Percentiles rank a stretch among this genome's conserved stretches.
Evolutionary conservation across 169 alveolate species (phyloP).

Genomic region (Eimeria falciformis): DNA sequence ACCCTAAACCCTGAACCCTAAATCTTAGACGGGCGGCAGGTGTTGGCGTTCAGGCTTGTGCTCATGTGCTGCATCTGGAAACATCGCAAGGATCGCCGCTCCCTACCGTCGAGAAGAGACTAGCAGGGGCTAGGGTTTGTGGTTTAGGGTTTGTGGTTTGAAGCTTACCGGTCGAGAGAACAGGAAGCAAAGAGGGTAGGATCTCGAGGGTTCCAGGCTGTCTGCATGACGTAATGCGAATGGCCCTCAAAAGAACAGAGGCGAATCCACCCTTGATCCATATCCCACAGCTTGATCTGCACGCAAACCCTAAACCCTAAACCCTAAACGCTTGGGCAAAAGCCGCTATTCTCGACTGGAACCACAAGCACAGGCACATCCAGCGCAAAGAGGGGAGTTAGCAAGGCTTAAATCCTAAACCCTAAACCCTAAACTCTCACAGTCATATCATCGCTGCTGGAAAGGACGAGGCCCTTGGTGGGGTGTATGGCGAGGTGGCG

Average conservation of each 20-base stretch:
- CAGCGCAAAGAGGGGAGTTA: no score
- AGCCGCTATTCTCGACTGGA: no score
- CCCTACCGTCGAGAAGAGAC: neutral
- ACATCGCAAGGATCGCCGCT: no score
- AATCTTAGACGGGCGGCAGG: constrained; percentile 5
- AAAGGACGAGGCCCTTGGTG: constrained; percentile 94
- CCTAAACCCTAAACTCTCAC: constrained; percentile 40
- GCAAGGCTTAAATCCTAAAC: constrained; percentile 7
- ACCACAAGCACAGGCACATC: no score
- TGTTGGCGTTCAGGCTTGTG: no score
- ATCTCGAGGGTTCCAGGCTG: constrained; percentile 98
- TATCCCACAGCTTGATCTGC: constrained; percentile 96
- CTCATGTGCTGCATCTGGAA: no score
- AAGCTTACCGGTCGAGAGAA: constrained; percentile 27
- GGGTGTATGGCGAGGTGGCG: constrained; percentile 97
- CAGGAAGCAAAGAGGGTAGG: constrained; percentile 94
- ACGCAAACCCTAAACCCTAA: constrained; percentile 13
- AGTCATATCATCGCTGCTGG: constrained; percentile 98
- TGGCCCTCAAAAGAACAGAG: constrained; percentile 96
- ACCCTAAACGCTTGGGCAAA: neutral
- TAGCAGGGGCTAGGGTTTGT: neutral
- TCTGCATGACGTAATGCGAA: constrained; percentile 98
- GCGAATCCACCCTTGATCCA: constrained; percentile 95
- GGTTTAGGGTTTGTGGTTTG: constrained; percentile 14
- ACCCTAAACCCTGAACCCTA: constrained; percentile 50